A percentile compares a stretch with the other conserved stretches of the same genome.
Conservation (phyloP, 345 rosid genomes). For the thale cress (Arabidopsis thaliana) region DNA sequence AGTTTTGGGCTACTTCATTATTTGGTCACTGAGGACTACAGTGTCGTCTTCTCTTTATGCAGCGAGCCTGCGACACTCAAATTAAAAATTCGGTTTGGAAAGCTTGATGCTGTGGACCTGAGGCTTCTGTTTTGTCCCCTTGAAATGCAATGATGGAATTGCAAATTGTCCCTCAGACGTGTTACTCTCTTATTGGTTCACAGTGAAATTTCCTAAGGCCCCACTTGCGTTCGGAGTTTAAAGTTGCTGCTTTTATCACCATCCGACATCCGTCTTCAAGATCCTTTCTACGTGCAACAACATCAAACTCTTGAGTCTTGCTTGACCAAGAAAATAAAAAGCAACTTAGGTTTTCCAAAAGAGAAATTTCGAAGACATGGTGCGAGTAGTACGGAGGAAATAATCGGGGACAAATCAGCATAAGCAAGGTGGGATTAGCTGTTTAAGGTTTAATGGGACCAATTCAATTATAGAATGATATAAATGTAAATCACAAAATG, state of each 20-base stretch:
- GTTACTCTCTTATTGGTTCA: slow-evolving; percentile 22
- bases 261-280: slow-evolving; percentile 15
- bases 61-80: background rate
- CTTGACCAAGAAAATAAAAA: background rate
- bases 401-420: slow-evolving; percentile 13
- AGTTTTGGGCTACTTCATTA: slow-evolving; percentile 1
- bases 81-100: slow-evolving; percentile 16
- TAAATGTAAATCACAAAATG: background rate
- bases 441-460: slow-evolving; percentile 10
- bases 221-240: slow-evolving; percentile 22
- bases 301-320: slow-evolving; percentile 26
- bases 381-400: slow-evolving; percentile 15
- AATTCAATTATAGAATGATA: background rate
- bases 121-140: slow-evolving; percentile 42
- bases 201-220: background rate
- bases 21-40: background rate
- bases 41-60: slow-evolving; percentile 2
- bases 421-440: background rate
- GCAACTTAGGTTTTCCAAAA: background rate
- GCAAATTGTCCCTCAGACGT: slow-evolving; percentile 35
- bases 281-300: slow-evolving; percentile 27
- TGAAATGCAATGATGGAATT: slow-evolving; percentile 36
- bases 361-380: slow-evolving; percentile 20
- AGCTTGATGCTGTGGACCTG: slow-evolving; percentile 28
- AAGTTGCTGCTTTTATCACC: slow-evolving; percentile 32